Evolutionary conservation across 495 filamentous ascomycete genomes (phyloP).

Genomic region (Penicillium maclennaniae): DNA sequence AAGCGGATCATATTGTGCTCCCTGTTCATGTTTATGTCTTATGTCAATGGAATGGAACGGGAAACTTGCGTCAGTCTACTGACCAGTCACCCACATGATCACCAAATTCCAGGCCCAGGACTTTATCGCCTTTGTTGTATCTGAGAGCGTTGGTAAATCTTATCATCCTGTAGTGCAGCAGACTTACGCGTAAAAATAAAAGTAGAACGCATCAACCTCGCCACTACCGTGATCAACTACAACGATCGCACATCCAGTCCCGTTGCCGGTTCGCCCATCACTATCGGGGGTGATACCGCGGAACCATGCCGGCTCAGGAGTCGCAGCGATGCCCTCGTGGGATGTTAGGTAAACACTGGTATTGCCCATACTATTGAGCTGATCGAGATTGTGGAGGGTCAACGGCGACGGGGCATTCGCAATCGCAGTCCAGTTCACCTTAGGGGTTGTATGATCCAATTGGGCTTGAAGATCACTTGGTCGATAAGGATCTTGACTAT

Average conservation of each 20-base stretch:
- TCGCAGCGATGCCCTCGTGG: conserved; percentile 49
- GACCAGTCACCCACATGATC: conserved; percentile 64
- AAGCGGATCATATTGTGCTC: conserved; percentile 71
- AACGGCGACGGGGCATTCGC: conserved; percentile 39
- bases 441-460: conserved; percentile 50
- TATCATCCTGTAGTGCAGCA: background rate
- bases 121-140: conserved; percentile 49
- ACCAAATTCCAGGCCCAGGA: conserved; percentile 51
- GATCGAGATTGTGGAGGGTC: conserved; percentile 54
- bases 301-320: conserved; percentile 51
- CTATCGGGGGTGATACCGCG: conserved; percentile 45
- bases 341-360: conserved; percentile 57
- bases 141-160: conserved; percentile 13
- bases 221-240: conserved; percentile 53
- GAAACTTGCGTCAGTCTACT: background rate
- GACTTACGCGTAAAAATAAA: conserved; percentile 62
- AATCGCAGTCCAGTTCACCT: conserved; percentile 49
- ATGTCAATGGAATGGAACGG: background rate
- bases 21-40: conserved; percentile 26
- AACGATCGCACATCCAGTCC: conserved; percentile 49
- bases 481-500: conserved; percentile 53
- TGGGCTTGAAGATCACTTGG: conserved; percentile 58
- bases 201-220: conserved; percentile 61
- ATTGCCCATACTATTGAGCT: conserved; percentile 47
- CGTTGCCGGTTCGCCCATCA: conserved; percentile 44